phyloP scores from a whole-genome alignment of 306 rosid species.

The Cucumis melo region DNA sequence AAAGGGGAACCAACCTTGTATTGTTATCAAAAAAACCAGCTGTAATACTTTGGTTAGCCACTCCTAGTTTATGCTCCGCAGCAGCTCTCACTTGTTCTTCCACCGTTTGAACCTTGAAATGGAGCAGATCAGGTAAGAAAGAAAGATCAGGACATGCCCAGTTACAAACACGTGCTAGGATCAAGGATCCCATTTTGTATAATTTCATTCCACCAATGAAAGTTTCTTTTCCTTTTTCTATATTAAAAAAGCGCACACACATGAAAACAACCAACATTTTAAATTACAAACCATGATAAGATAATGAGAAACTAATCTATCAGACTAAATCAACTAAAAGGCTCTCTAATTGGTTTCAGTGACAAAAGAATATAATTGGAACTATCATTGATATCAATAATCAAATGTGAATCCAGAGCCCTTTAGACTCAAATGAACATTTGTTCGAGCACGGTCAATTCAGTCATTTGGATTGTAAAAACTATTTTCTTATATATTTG shows the following conservation, averaged over 20 bases:
- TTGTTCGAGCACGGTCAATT: background rate
- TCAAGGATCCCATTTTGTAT: too few relatives aligned
- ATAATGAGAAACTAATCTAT: background rate
- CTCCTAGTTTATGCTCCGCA: slow-evolving; percentile 98
- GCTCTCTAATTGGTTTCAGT: background rate
- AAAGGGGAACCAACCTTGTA: slow-evolving; percentile 53
- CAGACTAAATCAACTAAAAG: background rate
- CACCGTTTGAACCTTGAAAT: slow-evolving; percentile 85
- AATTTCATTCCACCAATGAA: too few relatives aligned
- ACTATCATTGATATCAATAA: background rate
- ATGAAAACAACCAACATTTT: background rate
- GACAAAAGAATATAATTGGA: background rate
- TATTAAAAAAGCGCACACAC: too few relatives aligned
- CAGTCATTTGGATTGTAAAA: background rate
- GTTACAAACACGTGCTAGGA: background rate
- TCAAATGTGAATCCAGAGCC: background rate
- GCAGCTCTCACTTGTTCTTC: slow-evolving; percentile 99
- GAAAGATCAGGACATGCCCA: background rate
- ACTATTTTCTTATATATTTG: background rate
- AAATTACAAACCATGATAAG: background rate
- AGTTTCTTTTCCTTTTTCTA: too few relatives aligned
- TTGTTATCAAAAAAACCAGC: slow-evolving; percentile 99
- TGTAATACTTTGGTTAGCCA: slow-evolving; percentile 97
- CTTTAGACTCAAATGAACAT: background rate
- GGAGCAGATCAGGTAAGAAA: background rate